These are phyloP conservation scores for Dothistroma septosporum DNA, from an alignment of 2,329 filamentous ascomycete genomes.

Conservation along the genomic window DNA sequence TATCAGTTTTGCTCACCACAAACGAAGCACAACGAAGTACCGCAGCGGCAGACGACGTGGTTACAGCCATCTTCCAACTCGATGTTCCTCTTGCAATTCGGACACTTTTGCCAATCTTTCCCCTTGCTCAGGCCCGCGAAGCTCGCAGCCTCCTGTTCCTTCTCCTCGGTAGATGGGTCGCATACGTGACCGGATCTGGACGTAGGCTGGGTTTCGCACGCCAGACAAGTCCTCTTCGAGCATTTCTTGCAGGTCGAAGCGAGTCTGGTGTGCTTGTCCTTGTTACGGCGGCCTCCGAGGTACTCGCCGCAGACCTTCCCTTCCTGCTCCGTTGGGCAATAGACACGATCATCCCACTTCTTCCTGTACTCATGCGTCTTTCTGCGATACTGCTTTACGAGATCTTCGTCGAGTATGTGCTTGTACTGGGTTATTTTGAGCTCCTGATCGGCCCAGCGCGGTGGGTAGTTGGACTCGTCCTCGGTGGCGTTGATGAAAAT, in stretches of 20 bases:
- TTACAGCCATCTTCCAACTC: constrained; percentile 20
- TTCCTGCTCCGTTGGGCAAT: not conserved
- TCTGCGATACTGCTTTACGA: constrained; percentile 6
- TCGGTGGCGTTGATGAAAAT: constrained; percentile 15
- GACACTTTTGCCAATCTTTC: constrained; percentile 18
- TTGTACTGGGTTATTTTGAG: constrained; percentile 9
- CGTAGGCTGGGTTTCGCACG: not conserved
- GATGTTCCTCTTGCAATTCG: constrained; percentile 13
- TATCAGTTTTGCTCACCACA: no score
- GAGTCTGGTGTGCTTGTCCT: not conserved
- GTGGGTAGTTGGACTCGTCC: constrained; percentile 16
- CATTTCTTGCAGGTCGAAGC: not conserved
- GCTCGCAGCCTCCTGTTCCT: constrained; percentile 3
- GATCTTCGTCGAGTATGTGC: constrained; percentile 2
- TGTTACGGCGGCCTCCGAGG: not conserved
- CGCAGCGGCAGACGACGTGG: constrained; percentile 18
- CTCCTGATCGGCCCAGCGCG: constrained; percentile 11
- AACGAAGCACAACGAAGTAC: constrained; percentile 21
- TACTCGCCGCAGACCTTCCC: not conserved
- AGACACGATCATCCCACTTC: constrained; percentile 5
- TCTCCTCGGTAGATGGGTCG: not conserved
- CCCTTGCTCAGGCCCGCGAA: constrained; percentile 13
- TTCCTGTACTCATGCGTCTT: constrained; percentile 13
- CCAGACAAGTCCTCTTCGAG: not conserved
- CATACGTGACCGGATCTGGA: constrained; percentile 6